phyloP scores from a whole-genome alignment of 1,139 yeast genomes.

The Sugiyamaella pinicola region DNA sequence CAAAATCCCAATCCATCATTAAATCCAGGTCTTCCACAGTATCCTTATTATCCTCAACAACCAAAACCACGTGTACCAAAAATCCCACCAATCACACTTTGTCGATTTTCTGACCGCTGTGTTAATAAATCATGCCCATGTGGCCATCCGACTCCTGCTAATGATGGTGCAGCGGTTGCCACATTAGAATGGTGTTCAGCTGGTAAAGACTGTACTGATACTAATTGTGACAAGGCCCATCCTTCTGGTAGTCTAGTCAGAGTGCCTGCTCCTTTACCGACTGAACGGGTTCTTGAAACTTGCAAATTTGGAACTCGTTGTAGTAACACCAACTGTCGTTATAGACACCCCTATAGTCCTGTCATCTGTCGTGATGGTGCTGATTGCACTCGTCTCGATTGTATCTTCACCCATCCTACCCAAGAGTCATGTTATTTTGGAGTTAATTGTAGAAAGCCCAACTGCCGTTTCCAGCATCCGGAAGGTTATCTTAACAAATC shows the following conservation, averaged over 20 bases:
- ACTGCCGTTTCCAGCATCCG: conserved; percentile 78
- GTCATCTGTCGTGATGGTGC: conserved; percentile 81
- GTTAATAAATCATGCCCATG: conserved; percentile 78
- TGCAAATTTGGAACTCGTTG: conserved; percentile 79
- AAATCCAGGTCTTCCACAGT: neutral
- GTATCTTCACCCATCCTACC: conserved; percentile 80
- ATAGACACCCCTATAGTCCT: conserved; percentile 76
- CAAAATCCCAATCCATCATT: neutral
- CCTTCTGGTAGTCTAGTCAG: conserved; percentile 60
- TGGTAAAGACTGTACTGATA: conserved; percentile 64
- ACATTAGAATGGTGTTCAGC: conserved; percentile 75
- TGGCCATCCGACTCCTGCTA: conserved; percentile 91
- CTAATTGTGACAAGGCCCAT: conserved; percentile 71
- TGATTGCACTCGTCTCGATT: conserved; percentile 74
- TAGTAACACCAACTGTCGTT: conserved; percentile 75
- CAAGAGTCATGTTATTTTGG: conserved; percentile 81
- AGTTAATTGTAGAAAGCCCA: conserved; percentile 64
- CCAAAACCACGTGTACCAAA: neutral
- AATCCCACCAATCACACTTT: conserved; percentile 43
- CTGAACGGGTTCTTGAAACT: conserved; percentile 55
- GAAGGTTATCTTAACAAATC: conserved; percentile 47
- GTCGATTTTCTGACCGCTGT: conserved; percentile 77
- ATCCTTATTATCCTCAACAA: conserved; percentile 7
- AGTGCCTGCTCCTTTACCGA: conserved; percentile 34
- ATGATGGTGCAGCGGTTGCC: conserved; percentile 67